A percentile compares a stretch with the other conserved stretches of the same genome.
phyloP scores from a whole-genome alignment of 1,284 basidiomycete species.

The Cryptococcus sp. region DNA sequence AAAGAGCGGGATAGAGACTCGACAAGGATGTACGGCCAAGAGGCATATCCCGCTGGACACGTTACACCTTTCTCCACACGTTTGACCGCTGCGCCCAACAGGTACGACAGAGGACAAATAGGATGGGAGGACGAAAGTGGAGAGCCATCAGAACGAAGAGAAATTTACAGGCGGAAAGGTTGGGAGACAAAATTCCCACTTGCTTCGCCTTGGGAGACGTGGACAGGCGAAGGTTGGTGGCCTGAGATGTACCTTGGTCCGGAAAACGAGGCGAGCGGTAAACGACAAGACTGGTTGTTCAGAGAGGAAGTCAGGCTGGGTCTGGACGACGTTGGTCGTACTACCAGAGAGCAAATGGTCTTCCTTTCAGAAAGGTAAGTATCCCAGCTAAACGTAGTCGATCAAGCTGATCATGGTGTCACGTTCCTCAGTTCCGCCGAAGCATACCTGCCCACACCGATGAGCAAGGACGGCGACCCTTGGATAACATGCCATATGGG shows the following conservation, averaged over 20 bases:
- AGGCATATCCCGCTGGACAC: slow-evolving; percentile 31
- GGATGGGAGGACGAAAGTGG: slow-evolving; percentile 11
- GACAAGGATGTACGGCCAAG: slow-evolving; percentile 6
- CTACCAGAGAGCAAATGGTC: slow-evolving; percentile 16
- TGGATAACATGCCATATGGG: slow-evolving; percentile 29
- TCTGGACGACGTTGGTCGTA: slow-evolving; percentile 34
- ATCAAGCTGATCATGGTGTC: not conserved
- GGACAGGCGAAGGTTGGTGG: slow-evolving; percentile 52
- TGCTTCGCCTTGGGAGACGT: slow-evolving; percentile 37
- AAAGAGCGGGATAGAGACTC: slow-evolving; percentile 12
- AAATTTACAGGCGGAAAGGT: slow-evolving; percentile 2
- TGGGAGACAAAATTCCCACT: slow-evolving; percentile 11
- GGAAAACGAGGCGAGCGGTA: slow-evolving; percentile 11
- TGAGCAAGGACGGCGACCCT: slow-evolving; percentile 18
- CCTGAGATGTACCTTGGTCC: slow-evolving; percentile 37
- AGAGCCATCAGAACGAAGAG: not conserved
- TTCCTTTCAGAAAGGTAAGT: slow-evolving; percentile 31
- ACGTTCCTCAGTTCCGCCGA: slow-evolving; percentile 26
- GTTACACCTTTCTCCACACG: slow-evolving; percentile 32
- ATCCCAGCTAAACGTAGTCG: not conserved
- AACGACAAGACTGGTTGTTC: slow-evolving; percentile 29
- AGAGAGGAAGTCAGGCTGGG: slow-evolving; percentile 39
- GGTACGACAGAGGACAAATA: slow-evolving; percentile 5
- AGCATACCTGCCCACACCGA: slow-evolving; percentile 29
- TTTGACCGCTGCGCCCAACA: slow-evolving; percentile 14